Evolutionary conservation across 2,329 filamentous ascomycete genomes (phyloP), one percentile per base, ranked within the genome.

Genomic region (Huntiella moniliformis): DNA sequence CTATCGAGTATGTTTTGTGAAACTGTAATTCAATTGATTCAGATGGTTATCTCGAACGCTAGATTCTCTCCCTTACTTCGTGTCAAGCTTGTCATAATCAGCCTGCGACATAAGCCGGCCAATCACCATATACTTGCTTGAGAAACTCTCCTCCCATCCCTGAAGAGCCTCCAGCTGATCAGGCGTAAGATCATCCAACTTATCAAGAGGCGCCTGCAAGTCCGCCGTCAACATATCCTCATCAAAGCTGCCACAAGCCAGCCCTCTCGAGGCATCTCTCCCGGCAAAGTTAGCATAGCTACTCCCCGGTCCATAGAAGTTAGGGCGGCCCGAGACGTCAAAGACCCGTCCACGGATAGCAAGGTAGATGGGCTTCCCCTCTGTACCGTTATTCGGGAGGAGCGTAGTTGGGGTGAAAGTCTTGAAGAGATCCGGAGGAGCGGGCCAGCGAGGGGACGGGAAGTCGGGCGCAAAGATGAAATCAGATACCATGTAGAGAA

Each of bases 261-360:
- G 65, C 1, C 91, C 91, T 44, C 88, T 73, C 52, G 75, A 85
- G 15, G 91, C 91, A 62, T 98, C 91, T 35, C 87, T 70, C 0
- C 91, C 91, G 0, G 91, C 91, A 58, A 98, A 98, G 66, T 96
- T 96, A 61, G 79, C 79, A 61, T 98, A 98, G 2, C 88, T 86
- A 0, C 88, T 88, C 10, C 86, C 87, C 15, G 91, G 91, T 3
- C 91, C 91, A 64, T 98, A 98, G 63, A 96, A 96, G 67, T 92
- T 87, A 57, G 80, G 75, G 17, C 91, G 88, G 11, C 77, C 66
- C 0, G 79, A 77, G 17, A 96, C 88, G 59, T 98, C 91, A 60
- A 95, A 96, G 52, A 96, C 79, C 43, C 77, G 77, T 44, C 91
- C 87, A 37, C 85, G 82, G 13, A 96, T 86, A n/a, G 85, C 82